Conservation (phyloP, 805 yeast genomes). For the Barnettozyma siamensis region DNA sequence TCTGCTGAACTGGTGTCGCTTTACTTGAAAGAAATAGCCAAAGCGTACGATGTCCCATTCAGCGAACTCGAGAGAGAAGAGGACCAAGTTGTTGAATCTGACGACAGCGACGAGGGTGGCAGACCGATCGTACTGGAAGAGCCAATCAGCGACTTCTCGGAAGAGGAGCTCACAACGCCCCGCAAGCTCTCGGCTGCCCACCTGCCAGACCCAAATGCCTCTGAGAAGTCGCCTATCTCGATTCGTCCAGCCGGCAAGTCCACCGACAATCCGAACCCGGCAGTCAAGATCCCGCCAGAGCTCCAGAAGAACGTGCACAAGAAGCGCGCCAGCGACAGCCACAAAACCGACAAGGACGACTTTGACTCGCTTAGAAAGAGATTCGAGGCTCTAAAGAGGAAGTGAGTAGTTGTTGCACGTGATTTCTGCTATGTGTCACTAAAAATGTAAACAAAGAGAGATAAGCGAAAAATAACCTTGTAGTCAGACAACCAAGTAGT, state of each 20-base stretch:
- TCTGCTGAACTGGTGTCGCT: constrained; percentile 54
- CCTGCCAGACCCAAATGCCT: constrained; percentile 15
- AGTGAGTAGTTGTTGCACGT: background rate
- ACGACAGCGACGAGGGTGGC: constrained; percentile 26
- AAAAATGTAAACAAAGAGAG: background rate
- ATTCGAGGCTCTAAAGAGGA: constrained; percentile 68
- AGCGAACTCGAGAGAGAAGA: constrained; percentile 40
- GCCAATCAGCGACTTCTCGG: constrained; percentile 22
- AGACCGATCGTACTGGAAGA: constrained; percentile 34
- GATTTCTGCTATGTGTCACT: background rate
- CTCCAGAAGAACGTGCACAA: constrained; percentile 32
- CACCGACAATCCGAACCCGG: constrained; percentile 34
- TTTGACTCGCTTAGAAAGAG: constrained; percentile 63
- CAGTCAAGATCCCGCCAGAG: constrained; percentile 36
- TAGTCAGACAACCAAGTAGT: too few relatives aligned
- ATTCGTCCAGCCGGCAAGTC: constrained; percentile 37
- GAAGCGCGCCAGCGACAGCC: constrained; percentile 22
- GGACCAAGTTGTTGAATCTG: constrained; percentile 28
- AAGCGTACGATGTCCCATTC: constrained; percentile 70
- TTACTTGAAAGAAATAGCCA: constrained; percentile 75
- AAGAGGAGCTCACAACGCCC: constrained; percentile 18
- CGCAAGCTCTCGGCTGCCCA: constrained; percentile 17
- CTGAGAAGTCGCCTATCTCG: constrained; percentile 33
- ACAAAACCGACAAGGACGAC: constrained; percentile 34
- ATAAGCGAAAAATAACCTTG: background rate